phyloP scores from a whole-genome alignment of 257 asterid genomes.

The Petrea volubilis region DNA sequence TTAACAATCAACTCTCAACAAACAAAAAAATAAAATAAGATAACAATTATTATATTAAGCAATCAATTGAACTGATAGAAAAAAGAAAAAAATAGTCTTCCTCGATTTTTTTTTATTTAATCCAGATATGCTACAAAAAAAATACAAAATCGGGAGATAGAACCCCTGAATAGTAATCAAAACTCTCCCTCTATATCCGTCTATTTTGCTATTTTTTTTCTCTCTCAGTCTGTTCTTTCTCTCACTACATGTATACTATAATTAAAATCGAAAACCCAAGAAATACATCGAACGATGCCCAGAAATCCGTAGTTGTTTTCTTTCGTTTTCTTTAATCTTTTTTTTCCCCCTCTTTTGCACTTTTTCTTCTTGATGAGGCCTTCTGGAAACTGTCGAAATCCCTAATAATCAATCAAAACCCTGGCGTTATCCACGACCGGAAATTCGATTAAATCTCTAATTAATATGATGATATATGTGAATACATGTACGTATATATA shows the following conservation, averaged over 20 bases:
- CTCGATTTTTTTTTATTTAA: conserved; percentile 32
- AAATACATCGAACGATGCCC: conserved; percentile 30
- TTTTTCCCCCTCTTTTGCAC: background rate
- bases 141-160: conserved; percentile 28
- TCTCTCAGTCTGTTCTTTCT: too few species aligned
- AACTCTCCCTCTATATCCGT: conserved; percentile 28
- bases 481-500: background rate
- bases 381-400: conserved; percentile 34
- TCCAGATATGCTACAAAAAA: conserved; percentile 35
- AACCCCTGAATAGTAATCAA: conserved; percentile 23
- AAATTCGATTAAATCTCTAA: background rate
- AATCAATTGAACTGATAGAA: conserved; percentile 21
- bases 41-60: conserved; percentile 9
- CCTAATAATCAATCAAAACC: conserved; percentile 38
- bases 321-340: background rate
- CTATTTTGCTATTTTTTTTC: conserved; percentile 9
- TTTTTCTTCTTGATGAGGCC: conserved; percentile 35
- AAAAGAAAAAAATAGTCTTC: conserved; percentile 4
- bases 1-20: conserved; percentile 37
- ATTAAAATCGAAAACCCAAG: conserved; percentile 23
- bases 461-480: background rate
- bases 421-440: conserved; percentile 27
- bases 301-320: conserved; percentile 4
- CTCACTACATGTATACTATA: conserved; percentile 21
- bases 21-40: background rate